phyloP scores from a whole-genome alignment of 495 filamentous ascomycete genomes.

The Penicillium paradoxum region DNA sequence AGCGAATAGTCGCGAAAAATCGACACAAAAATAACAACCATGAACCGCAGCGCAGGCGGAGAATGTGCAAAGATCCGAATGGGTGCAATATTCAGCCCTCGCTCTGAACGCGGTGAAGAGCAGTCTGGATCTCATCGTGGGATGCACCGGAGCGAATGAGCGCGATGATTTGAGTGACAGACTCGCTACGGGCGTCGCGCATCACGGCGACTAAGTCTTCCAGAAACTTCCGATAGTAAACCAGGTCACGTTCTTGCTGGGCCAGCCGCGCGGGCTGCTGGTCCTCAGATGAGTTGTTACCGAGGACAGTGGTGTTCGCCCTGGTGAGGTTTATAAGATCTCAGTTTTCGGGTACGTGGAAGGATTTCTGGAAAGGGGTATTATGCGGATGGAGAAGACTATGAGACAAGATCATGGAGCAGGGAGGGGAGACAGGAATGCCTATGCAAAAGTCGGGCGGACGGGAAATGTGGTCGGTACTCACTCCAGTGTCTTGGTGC shows the following conservation, averaged over 20 bases:
- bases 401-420: neutral
- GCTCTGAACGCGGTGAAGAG: constrained; percentile 14
- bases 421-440: neutral
- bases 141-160: constrained; percentile 35
- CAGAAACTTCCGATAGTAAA: constrained; percentile 29
- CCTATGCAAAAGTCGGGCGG: neutral
- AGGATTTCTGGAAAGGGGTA: neutral
- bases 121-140: constrained; percentile 24
- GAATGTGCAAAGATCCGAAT: neutral
- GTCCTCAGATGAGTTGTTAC: neutral
- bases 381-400: neutral
- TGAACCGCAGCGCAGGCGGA: too few relatives aligned
- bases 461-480: neutral
- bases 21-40: neutral
- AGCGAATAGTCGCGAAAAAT: neutral
- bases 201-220: constrained; percentile 28
- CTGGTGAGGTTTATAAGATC: neutral
- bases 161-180: constrained; percentile 23
- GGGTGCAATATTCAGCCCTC: neutral
- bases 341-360: neutral
- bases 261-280: neutral
- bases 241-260: constrained; percentile 3
- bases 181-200: constrained; percentile 20
- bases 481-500: neutral
- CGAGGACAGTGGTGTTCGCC: neutral